A percentile compares a stretch with the other conserved stretches of the same genome.
Conservation (phyloP, 768 basidiomycete species). For the Chalciporus chontae region DNA sequence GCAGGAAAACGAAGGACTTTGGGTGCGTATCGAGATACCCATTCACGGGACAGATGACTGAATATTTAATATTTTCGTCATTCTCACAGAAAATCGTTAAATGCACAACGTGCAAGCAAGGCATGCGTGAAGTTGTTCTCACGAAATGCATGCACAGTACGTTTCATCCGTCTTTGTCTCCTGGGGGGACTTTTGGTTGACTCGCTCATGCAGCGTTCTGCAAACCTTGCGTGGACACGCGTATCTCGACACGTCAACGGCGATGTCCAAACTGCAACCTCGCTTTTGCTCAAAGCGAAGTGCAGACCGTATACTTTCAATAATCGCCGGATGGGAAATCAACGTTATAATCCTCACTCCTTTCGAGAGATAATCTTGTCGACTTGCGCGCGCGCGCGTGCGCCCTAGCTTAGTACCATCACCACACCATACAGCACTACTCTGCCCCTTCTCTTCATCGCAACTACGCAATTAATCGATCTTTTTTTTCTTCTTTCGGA, state of each 20-base stretch:
- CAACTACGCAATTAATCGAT: background rate
- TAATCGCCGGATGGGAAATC: slow-evolving; percentile 17
- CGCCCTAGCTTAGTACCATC: background rate
- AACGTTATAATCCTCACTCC: background rate
- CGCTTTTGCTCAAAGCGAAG: slow-evolving; percentile 80
- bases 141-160: slow-evolving; percentile 90
- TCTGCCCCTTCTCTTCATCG: background rate
- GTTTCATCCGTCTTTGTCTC: slow-evolving; percentile 30
- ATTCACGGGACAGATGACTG: background rate
- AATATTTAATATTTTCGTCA: background rate
- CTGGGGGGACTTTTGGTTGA: background rate
- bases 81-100: slow-evolving; percentile 66
- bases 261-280: slow-evolving; percentile 91
- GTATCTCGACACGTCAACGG: slow-evolving; percentile 84
- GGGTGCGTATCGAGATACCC: slow-evolving; percentile 40
- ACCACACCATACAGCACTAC: background rate
- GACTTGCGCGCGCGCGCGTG: background rate
- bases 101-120: slow-evolving; percentile 82
- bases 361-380: background rate
- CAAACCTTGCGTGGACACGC: slow-evolving; percentile 79
- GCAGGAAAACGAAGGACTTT: slow-evolving; percentile 53
- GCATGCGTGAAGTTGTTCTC: slow-evolving; percentile 76
- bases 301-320: slow-evolving; percentile 64
- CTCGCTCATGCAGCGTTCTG: slow-evolving; percentile 63
- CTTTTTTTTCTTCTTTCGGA: background rate